These are phyloP conservation scores for Gaertneriomyces semiglobifer DNA, from an alignment of 192 early-diverging fungal species.

Conservation along the genomic window DNA sequence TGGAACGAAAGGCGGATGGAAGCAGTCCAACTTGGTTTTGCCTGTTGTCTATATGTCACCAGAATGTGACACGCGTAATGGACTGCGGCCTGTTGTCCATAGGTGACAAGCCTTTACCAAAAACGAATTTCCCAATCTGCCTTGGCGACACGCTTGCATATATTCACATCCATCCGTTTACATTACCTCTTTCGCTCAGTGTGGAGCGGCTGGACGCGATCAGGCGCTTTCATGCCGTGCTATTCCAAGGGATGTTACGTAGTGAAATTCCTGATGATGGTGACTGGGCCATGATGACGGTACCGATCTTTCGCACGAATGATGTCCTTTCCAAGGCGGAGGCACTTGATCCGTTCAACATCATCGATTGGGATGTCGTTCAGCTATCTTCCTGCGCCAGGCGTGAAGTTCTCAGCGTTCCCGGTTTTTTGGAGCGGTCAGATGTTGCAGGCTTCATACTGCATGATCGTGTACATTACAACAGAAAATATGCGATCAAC, in stretches of 20 bases:
- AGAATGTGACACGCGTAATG: not conserved
- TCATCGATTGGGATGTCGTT: constrained; percentile 24
- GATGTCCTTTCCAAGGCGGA: not conserved
- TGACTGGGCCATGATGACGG: constrained; percentile 23
- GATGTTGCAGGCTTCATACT: constrained; percentile 27
- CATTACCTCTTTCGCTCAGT: constrained; percentile 1
- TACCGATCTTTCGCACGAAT: constrained; percentile 11
- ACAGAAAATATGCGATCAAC: constrained; percentile 33
- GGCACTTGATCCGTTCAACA: not conserved
- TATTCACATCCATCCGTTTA: not conserved
- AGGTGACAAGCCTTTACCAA: not conserved
- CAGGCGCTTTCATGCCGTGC: constrained; percentile 17
- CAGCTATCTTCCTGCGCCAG: not conserved
- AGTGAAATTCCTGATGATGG: constrained; percentile 14
- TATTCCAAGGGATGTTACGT: constrained; percentile 27
- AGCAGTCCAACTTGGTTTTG: constrained; percentile 5
- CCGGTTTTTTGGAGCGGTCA: not conserved
- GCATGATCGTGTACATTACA: constrained; percentile 26
- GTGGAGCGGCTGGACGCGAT: not conserved
- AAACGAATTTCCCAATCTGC: constrained; percentile 1
- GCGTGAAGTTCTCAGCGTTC: not conserved
- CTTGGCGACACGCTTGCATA: not conserved
- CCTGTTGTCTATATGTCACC: too few relatives aligned
- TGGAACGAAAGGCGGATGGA: not conserved
- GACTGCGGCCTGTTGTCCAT: not conserved